Evolutionary conservation across 768 basidiomycete species (phyloP), one percentile per base, ranked within the genome.

Genomic region (Russula compacta): DNA sequence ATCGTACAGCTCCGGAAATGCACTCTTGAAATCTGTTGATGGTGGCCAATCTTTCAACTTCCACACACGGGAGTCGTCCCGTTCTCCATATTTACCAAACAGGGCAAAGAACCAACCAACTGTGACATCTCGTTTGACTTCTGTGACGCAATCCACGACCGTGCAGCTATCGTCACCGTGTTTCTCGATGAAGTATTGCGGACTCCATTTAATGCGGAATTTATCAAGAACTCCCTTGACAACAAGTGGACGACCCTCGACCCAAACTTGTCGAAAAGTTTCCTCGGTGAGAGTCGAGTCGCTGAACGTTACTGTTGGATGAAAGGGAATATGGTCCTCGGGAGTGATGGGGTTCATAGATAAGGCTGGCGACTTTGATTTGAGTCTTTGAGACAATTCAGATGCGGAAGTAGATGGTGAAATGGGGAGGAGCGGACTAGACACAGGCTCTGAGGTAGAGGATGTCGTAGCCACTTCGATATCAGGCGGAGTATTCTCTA

Each of bases 1-100:
- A 24, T 87, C 81, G 68, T 84, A 97, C 15, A 97, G 76, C 57
- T 87, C 86, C 0, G 94, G 94, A 70, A 92, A 93, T 0, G 81
- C 81, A 2, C 79, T 77, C 69, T 85, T 85, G 75, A 98, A 95
- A 66, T 95, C 92, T 3, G 82, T 81, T 4, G 86, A 85, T 0
- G 90, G 82, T 1, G 95, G 95, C 94, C 95, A 98, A 73, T 98
- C 95, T 44, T 65, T 56, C 52, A 57, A 73, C 72, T 92, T 92
- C 83, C 83, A 78, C 39, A 80, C 77, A 11, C 67, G 74, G 50
- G 83, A 74, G 7, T 71, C 80, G 62, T 78, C 78, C 53, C 85
- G 85, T 39, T 63, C 61, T 6, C 17, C 35, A 46, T 63, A 58
- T 42, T 63, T 63, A 9, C 61, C 61, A 6, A 63, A 63, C 40